Evolutionary conservation across 2,329 filamentous ascomycete species (phyloP).

Genomic region (Xenosphaeropsis pyriputrescens): DNA sequence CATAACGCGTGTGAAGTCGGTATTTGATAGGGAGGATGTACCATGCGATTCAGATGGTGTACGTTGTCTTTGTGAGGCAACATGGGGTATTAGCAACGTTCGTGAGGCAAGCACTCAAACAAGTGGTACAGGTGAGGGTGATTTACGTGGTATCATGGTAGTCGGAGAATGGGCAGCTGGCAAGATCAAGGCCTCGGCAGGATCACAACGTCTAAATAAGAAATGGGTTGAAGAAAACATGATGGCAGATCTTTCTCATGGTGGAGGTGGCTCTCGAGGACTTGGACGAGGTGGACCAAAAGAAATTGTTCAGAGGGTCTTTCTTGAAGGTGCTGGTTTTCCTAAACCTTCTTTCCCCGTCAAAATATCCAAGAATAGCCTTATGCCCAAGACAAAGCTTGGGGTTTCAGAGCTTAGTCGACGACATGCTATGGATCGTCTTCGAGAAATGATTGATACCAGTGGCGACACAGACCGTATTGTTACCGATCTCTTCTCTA

Average conservation of each 20-base stretch:
- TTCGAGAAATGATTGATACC: conserved; percentile 65
- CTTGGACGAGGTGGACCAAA: conserved; percentile 56
- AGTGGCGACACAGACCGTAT: conserved; percentile 68
- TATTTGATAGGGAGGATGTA: conserved; percentile 84
- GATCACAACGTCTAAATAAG: conserved; percentile 41
- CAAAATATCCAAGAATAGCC: conserved; percentile 5
- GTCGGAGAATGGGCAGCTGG: conserved; percentile 77
- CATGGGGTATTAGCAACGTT: conserved; percentile 66
- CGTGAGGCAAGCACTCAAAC: conserved; percentile 54
- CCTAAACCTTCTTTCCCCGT: conserved; percentile 19
- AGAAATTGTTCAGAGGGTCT: conserved; percentile 66
- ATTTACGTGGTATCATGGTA: conserved; percentile 73
- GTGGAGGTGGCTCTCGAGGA: conserved; percentile 56
- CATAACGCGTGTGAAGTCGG: conserved; percentile 60
- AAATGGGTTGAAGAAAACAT: conserved; percentile 67
- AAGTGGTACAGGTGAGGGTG: conserved; percentile 53
- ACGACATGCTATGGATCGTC: conserved; percentile 54
- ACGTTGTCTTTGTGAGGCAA: conserved; percentile 67
- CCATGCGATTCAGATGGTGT: conserved; percentile 81
- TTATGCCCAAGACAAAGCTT: conserved; percentile 37
- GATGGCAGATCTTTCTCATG: conserved; percentile 50
- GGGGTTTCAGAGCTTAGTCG: conserved; percentile 62
- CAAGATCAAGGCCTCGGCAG: conserved; percentile 39
- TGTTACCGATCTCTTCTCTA: conserved; percentile 68
- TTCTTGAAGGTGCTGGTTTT: conserved; percentile 67